Conservation (phyloP, 73 alveolate species). For the Effrenium voratum region DNA sequence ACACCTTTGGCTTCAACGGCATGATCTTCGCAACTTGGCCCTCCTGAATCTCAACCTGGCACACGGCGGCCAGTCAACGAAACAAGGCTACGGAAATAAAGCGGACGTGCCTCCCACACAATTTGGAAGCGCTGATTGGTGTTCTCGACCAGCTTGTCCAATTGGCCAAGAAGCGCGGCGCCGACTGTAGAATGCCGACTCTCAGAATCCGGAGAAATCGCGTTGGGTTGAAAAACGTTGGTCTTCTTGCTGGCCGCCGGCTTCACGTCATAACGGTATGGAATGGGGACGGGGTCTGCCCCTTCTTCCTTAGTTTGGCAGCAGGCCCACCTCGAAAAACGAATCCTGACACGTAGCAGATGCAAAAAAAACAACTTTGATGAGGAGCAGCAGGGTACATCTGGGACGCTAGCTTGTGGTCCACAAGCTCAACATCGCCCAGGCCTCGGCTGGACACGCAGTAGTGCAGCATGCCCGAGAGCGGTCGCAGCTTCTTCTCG, state of each 20-base stretch:
- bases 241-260: background rate
- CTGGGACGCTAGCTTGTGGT: background rate
- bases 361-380: background rate
- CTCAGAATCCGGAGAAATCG: no score
- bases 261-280: background rate
- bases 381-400: background rate
- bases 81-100: no score
- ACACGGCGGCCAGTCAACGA: no score
- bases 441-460: background rate
- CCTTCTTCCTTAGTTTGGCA: background rate
- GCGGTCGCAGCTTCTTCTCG: background rate
- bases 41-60: no score
- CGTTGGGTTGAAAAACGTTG: constrained; percentile 14
- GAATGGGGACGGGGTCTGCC: background rate
- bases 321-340: background rate
- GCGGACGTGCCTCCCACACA: no score
- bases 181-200: no score
- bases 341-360: background rate
- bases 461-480: background rate
- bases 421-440: background rate
- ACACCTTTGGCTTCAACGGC: no score
- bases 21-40: no score
- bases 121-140: no score
- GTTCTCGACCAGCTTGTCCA: no score
- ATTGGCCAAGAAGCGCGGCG: no score